These are phyloP conservation scores for Cenchrus americanus DNA, from an alignment of 176 grass and related monocot species.

Conservation along the genomic window DNA sequence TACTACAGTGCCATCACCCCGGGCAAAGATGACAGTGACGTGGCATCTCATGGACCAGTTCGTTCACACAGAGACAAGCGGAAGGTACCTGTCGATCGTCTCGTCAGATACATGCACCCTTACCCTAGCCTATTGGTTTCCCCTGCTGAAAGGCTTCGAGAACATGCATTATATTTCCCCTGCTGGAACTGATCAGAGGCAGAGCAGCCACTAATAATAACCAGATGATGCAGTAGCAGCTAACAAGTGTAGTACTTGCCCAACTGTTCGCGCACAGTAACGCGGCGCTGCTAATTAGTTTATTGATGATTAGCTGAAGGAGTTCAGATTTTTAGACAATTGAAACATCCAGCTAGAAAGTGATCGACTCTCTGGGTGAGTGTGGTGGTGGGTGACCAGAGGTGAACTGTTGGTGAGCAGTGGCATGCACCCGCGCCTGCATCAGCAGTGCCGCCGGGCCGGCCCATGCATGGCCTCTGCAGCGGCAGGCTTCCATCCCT, in stretches of 20 bases:
- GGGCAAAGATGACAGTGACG: not conserved
- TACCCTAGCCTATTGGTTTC: not conserved
- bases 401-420: constrained; percentile 8
- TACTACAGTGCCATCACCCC: not conserved
- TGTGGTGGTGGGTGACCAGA: no score
- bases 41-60: not conserved
- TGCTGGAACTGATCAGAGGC: not conserved
- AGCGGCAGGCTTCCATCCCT: not conserved
- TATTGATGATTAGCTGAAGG: not conserved
- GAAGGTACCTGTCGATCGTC: not conserved
- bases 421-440: not conserved
- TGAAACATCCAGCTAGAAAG: no score
- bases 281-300: not conserved
- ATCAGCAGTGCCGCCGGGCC: not conserved
- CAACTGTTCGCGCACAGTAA: not conserved
- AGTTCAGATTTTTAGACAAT: no score
- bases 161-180: not conserved
- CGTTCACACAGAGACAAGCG: not conserved
- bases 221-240: not conserved
- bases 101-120: not conserved
- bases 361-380: not conserved
- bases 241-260: not conserved
- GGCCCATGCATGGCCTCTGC: constrained; percentile 12
- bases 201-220: not conserved
- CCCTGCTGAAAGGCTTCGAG: not conserved